phyloP scores from a whole-genome alignment of 2,329 filamentous ascomycete genomes.

The Cercospora brassicicola region DNA sequence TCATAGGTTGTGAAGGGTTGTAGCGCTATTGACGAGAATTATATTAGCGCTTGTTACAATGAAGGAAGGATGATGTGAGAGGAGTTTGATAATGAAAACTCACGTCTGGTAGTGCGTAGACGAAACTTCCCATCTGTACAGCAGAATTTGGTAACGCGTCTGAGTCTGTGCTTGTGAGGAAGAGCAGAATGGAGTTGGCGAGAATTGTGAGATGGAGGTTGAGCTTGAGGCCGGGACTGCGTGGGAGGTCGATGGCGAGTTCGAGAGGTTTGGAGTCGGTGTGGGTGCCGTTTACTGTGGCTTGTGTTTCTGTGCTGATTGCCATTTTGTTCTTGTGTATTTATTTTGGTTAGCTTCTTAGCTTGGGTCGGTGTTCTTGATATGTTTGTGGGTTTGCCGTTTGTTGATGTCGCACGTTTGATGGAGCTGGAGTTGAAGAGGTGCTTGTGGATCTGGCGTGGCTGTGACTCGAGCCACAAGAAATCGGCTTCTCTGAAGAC shows the following conservation, averaged over 20 bases:
- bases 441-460: background rate
- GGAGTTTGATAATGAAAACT: slow-evolving; percentile 23
- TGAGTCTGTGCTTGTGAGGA: slow-evolving; percentile 56
- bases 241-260: slow-evolving; percentile 59
- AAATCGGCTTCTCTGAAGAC: background rate
- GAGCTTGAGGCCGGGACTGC: slow-evolving; percentile 57
- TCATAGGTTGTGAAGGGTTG: slow-evolving; percentile 61
- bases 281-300: slow-evolving; percentile 33
- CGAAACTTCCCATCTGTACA: slow-evolving; percentile 75
- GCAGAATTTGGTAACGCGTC: slow-evolving; percentile 44
- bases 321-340: slow-evolving; percentile 27
- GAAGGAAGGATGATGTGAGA: background rate
- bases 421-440: background rate
- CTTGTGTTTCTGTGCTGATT: slow-evolving; percentile 8
- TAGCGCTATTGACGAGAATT: slow-evolving; percentile 37
- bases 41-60: background rate
- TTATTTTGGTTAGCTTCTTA: no score
- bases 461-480: background rate
- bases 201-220: slow-evolving; percentile 60
- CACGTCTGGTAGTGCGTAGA: slow-evolving; percentile 92
- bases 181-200: slow-evolving; percentile 55
- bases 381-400: background rate
- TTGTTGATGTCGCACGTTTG: background rate
- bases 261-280: slow-evolving; percentile 49
- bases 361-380: background rate